Evolutionary conservation across 2,329 filamentous ascomycete genomes (phyloP).

Genomic region (Dactylellina cionopaga): DNA sequence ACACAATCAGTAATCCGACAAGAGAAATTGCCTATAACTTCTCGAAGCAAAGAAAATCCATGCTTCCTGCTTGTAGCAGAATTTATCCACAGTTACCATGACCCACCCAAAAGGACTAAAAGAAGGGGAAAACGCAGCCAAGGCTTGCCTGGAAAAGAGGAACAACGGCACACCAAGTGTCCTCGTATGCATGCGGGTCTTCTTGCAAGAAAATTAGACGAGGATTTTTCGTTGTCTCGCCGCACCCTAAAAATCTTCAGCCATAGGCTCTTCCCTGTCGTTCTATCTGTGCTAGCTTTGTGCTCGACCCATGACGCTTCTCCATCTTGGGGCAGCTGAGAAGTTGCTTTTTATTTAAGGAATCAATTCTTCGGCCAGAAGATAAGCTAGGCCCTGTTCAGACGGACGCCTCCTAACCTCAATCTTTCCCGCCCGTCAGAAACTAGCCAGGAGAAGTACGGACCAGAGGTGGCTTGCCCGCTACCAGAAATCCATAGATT

Average conservation of each 20-base stretch:
- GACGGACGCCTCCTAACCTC: conserved; percentile 41
- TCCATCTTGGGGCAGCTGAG: conserved; percentile 6
- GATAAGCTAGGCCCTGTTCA: conserved; percentile 49
- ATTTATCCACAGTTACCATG: conserved; percentile 49
- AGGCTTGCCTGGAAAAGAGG: too few species aligned
- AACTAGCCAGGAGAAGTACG: conserved; percentile 36
- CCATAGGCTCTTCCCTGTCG: conserved; percentile 24
- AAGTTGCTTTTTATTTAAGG: conserved; percentile 34
- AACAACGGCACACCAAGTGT: too few species aligned
- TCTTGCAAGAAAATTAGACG: conserved; percentile 43
- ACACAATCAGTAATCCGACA: conserved; percentile 2
- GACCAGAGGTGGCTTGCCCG: conserved; percentile 50
- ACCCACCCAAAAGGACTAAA: conserved; percentile 52
- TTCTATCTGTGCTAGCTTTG: conserved; percentile 6
- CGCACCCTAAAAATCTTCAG: conserved; percentile 32
- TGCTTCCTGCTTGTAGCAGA: conserved; percentile 32
- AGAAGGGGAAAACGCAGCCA: conserved; percentile 43
- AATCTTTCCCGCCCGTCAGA: conserved; percentile 47
- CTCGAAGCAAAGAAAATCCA: conserved; percentile 35
- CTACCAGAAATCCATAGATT: conserved; percentile 45
- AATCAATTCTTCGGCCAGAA: conserved; percentile 4
- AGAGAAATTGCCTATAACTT: conserved; percentile 7
- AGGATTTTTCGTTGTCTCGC: conserved; percentile 29
- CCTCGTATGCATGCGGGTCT: conserved; percentile 32
- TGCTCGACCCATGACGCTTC: conserved; percentile 9